Evolutionary conservation across 164 flowering plant species (phyloP), one percentile per base, ranked within the genome.

Genomic region (Paratinospora sagittata): DNA sequence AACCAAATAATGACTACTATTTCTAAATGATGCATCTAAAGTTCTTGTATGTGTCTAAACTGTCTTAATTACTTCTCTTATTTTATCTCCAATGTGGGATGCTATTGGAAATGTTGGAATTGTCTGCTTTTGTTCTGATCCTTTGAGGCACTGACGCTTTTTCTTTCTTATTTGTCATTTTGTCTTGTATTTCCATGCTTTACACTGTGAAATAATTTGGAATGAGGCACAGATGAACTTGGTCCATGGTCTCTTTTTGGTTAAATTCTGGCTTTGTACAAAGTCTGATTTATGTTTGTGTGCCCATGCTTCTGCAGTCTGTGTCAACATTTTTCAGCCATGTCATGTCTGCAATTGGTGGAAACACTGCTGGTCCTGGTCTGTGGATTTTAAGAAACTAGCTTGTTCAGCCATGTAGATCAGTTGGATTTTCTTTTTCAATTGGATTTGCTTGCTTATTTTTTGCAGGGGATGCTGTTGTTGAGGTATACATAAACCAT

Each of bases 331-430:
- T 86, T 78, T 95, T 92, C 76, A 92, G 99, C 74, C 89, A 87
- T 69, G 98, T 90, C 73, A 95, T 95, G 99, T 84, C 97, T 3
- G 90, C 90, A 63, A 90, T 92, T 70, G 98, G 94, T 69, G 99
- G 99, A 70, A 95, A 95, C 68, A 88, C 96, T 72, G 96, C 98
- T 62, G 98, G 98, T 21, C 98, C 97, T 80, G 98, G 97, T 92
- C 21, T n/a, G 61, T 55, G 9, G 61, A 55, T 55, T 23, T 55
- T 55, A 4, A 21, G 24, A 55, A 55, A 55, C 61, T 55, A 55
- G 24, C 10, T 55, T 55, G 61, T 1, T 55, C 21, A 19, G 23
- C 24, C 24, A 3, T 55, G 19, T 55, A n/a, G 61, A 19, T 55
- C 45, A 30, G 78, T 45, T 69, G 19, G 10, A 26, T 11, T 8